These are phyloP conservation scores for Diplodia sapinea DNA, from an alignment of 2,329 filamentous ascomycete species.

Conservation along the genomic window DNA sequence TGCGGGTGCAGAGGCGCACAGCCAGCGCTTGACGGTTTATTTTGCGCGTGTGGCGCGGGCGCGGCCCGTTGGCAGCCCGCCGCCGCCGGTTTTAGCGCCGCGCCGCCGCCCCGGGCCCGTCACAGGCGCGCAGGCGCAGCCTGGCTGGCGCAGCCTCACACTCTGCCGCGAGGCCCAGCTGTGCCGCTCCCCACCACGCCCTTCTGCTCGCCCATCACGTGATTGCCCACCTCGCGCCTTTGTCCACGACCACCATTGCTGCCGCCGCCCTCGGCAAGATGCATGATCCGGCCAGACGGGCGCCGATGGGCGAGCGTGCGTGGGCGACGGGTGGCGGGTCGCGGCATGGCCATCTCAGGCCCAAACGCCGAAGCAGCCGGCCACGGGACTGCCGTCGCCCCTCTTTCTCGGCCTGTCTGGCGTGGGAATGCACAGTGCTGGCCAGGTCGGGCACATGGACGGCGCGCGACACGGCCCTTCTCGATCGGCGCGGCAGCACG, in stretches of 20 bases:
- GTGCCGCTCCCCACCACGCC: background rate
- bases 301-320: background rate
- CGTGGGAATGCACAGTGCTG: background rate
- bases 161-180: too few relatives aligned
- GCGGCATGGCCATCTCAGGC: background rate
- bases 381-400: background rate
- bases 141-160: too few relatives aligned
- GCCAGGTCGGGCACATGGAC: background rate
- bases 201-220: background rate
- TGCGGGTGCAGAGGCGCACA: background rate
- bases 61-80: constrained; percentile 1
- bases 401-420: background rate
- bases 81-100: background rate
- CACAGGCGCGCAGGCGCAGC: too few relatives aligned
- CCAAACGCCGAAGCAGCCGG: background rate
- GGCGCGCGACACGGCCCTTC: background rate
- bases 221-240: background rate
- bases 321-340: background rate
- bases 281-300: background rate
- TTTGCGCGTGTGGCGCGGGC: constrained; percentile 1
- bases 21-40: background rate
- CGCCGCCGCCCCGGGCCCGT: background rate
- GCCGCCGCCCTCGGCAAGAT: background rate
- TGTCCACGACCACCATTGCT: background rate
- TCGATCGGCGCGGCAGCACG: constrained; percentile 1